Base-by-base conservation (phyloP, 2,329 filamentous ascomycete genomes). In the Ascochyta rabiei region DNA sequence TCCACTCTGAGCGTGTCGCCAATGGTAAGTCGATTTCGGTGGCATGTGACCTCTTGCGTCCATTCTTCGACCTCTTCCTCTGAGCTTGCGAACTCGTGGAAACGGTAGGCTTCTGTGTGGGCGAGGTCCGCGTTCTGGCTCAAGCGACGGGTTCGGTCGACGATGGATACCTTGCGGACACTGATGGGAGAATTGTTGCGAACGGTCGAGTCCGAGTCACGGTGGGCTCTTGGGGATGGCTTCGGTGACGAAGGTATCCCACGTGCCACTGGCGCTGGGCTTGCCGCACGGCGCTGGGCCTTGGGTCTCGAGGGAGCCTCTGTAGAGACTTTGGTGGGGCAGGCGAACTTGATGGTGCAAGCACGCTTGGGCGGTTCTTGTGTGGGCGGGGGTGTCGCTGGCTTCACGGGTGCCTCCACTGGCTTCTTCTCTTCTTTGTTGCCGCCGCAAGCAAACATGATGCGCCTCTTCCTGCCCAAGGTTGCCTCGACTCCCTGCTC, bases 51-150 rank as follows among this genome's bases (percentile, higher is more conserved):
- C 66, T 90, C 88, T 51, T 89, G 86, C 26, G 96, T 90, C 95
- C 95, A 99, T 66, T 96, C 93, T 53, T 97, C 93, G 58, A 95
- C 89, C 54, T 91, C 86, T 35, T 89, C 90, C 55, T 90, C 86
- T 44, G 90, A 92, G 71, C 89, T 92, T 38, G 91, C 93, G 73
- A 98, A 98, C 68, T 96, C 93, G 72, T 97, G 91, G 71, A 97
- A 98, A 43, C 81, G 76, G 39, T 76, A 78, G n/a, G 80, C 79
- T 66, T 81, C 79, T 79, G 86, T 70, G 78, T 86, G 73, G 53
- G 75, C 76, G 34, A 79, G 69, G 45, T 80, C 76, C 18, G 74
- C 71, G 48, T 75, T 70, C 45, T 67, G 59, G 54, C 71, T 75
- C 46, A 73, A 62, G 34, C 74, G 71, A 21, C 74, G 71, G 43